Evolutionary conservation across 2,329 filamentous ascomycete species (phyloP).

Genomic region (Sporothrix mexicana): DNA sequence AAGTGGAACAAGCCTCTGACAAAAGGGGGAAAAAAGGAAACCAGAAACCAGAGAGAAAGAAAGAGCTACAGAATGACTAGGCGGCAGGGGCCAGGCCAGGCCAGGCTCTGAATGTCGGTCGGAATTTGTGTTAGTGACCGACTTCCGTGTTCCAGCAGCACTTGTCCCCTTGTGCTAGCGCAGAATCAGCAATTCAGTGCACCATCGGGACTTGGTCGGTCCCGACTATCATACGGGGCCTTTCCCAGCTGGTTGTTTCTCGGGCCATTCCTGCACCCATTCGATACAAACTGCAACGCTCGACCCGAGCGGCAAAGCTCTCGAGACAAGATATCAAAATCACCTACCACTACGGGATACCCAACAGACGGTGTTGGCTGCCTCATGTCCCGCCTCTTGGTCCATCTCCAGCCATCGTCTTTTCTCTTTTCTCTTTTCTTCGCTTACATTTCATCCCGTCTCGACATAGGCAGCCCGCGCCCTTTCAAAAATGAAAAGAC

Average conservation of each 20-base stretch:
- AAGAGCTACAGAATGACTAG: not conserved
- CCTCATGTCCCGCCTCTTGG: not conserved
- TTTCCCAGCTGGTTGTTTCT: not conserved
- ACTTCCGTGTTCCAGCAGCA: not conserved
- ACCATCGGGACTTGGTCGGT: conserved; percentile 20
- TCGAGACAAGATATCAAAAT: too few species aligned
- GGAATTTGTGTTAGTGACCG: conserved; percentile 5
- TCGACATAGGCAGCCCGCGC: not conserved
- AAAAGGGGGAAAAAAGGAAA: not conserved
- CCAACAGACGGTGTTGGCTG: not conserved
- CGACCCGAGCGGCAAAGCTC: not conserved
- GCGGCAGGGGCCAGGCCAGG: not conserved
- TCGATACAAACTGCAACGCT: not conserved
- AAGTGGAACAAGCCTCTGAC: conserved; percentile 9
- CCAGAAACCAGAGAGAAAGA: too few species aligned
- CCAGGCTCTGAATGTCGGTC: not conserved
- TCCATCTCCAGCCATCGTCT: not conserved
- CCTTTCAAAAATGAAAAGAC: too few species aligned
- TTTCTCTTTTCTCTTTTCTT: not conserved
- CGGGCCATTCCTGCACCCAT: too few species aligned
- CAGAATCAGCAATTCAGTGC: not conserved
- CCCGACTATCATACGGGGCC: conserved; percentile 9
- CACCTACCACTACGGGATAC: too few species aligned
- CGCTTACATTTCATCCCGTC: not conserved
- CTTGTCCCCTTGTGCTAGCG: not conserved